Conservation (phyloP, 352 stramenopile species). For the Phytophthora melonis region DNA sequence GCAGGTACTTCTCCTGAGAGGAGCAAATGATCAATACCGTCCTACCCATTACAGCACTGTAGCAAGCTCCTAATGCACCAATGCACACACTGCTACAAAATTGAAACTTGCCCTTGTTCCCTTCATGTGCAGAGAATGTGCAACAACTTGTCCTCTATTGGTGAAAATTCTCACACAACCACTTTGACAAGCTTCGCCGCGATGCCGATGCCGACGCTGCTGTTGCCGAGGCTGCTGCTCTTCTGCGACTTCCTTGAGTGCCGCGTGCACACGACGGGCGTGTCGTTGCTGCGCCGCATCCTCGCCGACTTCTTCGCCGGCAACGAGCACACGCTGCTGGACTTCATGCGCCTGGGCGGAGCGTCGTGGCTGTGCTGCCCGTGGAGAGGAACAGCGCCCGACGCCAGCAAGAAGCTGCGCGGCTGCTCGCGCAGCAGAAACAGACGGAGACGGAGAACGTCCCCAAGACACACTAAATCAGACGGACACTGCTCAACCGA, state of each 20-base stretch:
- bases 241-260: slow-evolving; percentile 52
- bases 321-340: slow-evolving; percentile 39
- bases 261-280: slow-evolving; percentile 35
- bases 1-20: too few relatives aligned
- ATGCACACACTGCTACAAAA: too few relatives aligned
- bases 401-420: slow-evolving; percentile 20
- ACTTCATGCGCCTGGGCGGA: slow-evolving; percentile 49
- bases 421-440: slow-evolving; percentile 16
- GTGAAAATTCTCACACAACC: not conserved
- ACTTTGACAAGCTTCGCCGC: not conserved
- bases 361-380: slow-evolving; percentile 41
- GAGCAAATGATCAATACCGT: too few relatives aligned
- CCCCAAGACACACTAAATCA: not conserved
- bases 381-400: slow-evolving; percentile 13
- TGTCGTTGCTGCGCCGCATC: slow-evolving; percentile 43
- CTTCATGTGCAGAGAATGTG: too few relatives aligned
- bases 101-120: too few relatives aligned
- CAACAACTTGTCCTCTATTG: not conserved
- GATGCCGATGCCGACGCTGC: slow-evolving; percentile 2
- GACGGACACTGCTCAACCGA: not conserved
- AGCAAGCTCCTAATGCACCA: too few relatives aligned
- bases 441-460: not conserved
- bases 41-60: too few relatives aligned
- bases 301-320: slow-evolving; percentile 35
- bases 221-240: slow-evolving; percentile 18